Base-by-base conservation (phyloP, 345 rosid genomes). In the Aegle marmelos region DNA sequence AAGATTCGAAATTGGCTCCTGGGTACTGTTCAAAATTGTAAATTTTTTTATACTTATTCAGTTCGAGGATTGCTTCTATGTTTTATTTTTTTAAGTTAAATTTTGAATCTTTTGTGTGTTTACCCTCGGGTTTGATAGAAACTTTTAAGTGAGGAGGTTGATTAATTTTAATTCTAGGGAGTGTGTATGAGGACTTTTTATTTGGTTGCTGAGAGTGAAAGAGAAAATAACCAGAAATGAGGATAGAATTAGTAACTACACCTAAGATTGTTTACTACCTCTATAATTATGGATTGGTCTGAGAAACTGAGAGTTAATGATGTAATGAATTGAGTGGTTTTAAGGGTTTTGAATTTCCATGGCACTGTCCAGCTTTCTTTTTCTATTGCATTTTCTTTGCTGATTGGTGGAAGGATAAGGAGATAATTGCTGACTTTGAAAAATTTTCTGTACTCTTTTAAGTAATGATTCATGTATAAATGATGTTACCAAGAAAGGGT, bases 31-130 rank as follows among this genome's bases (percentile, higher is more conserved):
- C 22, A 59, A 62, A 62, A 53, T 1, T 53, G 57, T 16, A 17
- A 17, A 53, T 74, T 78, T 59, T 85, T 81, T 69, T 33, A 71
- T 69, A 59, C 67, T 77, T 61, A 71, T 72, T 72, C 56, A 39
- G 72, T 69, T 76, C 72, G 48, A 65, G 72, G n/a, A 39, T 39
- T 72, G 66, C 22, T 81, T 71, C 31, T 24, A 17, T 33, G 50
- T 65, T 59, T 77, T 33, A 76, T 67, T 70, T 34, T 34, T 37
- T 37, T 0, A 0, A 37, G 30, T 54, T 48, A 64, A 57, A 25
- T 77, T 72, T 30, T 48, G 75, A 63, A 13, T 9, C 60, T 27
- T 48, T 28, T 53, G 30, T 58, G 50, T 53, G 58, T 37, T 76
- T 33, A 1, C 61, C 1, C 2, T 64, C 2, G 64, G 19, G 36